A percentile compares a stretch with the other conserved stretches of the same genome.
phyloP scores from a whole-genome alignment of 148 eudicot species.

The Silene latifolia region DNA sequence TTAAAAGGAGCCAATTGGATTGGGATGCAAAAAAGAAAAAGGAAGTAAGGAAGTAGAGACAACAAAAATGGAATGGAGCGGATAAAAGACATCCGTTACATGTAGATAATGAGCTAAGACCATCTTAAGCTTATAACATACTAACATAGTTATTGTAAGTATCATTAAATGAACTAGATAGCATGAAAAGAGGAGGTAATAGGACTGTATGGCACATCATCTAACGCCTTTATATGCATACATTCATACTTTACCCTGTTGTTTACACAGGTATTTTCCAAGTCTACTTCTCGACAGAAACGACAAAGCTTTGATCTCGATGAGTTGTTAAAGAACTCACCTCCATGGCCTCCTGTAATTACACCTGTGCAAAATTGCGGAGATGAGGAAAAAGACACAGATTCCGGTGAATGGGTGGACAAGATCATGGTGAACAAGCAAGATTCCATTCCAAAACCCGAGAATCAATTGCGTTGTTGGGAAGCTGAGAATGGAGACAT shows the following conservation, averaged over 20 bases:
- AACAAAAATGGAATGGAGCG: neutral
- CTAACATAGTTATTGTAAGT: neutral
- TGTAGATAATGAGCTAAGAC: neutral
- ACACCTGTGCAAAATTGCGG: slow-evolving; percentile 43
- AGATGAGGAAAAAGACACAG: slow-evolving; percentile 71
- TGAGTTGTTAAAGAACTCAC: slow-evolving; percentile 73
- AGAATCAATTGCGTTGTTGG: slow-evolving; percentile 43
- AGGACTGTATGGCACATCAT: neutral
- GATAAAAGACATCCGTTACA: neutral
- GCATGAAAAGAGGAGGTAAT: neutral
- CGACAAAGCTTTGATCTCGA: slow-evolving; percentile 78
- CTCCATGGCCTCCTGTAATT: slow-evolving; percentile 84
- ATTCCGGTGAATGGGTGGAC: slow-evolving; percentile 93
- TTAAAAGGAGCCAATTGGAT: neutral
- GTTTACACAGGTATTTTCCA: slow-evolving; percentile 41
- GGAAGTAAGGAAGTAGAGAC: neutral
- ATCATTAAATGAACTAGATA: too few relatives aligned
- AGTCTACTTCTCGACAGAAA: slow-evolving; percentile 54
- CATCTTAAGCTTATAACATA: neutral
- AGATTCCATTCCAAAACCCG: slow-evolving; percentile 49
- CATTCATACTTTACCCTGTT: neutral
- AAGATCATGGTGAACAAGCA: slow-evolving; percentile 97
- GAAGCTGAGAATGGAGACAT: slow-evolving; percentile 43
- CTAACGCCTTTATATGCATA: neutral
- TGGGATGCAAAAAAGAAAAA: neutral